Evolutionary conservation across 2,329 filamentous ascomycete genomes (phyloP), one percentile per base, ranked within the genome.

Genomic region (Madurella mycetomatis): DNA sequence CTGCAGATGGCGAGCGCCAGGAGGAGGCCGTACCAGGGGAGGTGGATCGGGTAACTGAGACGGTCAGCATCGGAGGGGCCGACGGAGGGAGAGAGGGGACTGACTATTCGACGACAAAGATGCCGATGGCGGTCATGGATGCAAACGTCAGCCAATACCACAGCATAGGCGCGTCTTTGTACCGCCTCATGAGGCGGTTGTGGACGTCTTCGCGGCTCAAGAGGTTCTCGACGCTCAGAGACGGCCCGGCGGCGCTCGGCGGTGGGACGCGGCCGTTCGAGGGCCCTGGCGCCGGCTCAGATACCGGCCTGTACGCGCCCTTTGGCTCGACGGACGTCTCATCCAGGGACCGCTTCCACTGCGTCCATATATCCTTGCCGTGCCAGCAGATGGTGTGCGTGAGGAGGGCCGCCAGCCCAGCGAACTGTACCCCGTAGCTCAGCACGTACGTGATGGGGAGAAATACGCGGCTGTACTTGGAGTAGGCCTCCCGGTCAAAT

Each of bases 301-400:
- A 61, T 49, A 69, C 64, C 2, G 82, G 77, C 53, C 82, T 72
- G 60, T 88, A 88, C 1, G 66, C 66, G 1, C 73, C 68, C 56
- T 77, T 78, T 15, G 66, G 70, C 47, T 76, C 77, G 40, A 72
- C 78, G 41, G 76, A 77, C 39, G 77, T 83, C 67, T 90, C 87
- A 42, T 80, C 76, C 59, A 88, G 74, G 0, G 87, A 88, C 58
- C 79, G 79, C 62, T 80, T 85, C 80, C 88, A 90, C 61, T 92
- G 88, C 41, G 76, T 82, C 83, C 82, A 86, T 17, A 95, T 92
- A 66, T 94, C 90, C 61, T 80, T 82, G 13, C 90, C 90, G 64
- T 95, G 89, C 88, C 90, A 94, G 65, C 90, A 88, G 18, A 81
- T 75, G 0, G 90, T 95, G 66, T 95, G 90, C 1, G 88, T 90